These are phyloP conservation scores for Russula compacta DNA, from an alignment of 768 basidiomycete genomes.

Conservation along the genomic window DNA sequence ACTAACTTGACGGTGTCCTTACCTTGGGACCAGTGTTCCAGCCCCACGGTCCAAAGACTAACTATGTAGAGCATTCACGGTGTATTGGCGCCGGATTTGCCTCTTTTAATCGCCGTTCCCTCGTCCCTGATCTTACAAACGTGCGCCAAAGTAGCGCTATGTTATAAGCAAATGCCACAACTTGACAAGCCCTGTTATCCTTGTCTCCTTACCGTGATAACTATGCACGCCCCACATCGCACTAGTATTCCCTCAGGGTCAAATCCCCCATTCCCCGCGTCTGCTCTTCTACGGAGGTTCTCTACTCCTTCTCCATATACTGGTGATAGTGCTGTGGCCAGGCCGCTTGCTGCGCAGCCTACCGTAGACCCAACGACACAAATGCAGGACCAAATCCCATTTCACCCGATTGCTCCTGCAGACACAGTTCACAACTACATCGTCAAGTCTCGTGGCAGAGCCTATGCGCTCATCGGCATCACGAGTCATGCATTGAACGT, in stretches of 20 bases:
- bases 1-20: too few relatives aligned
- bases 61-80: too few relatives aligned
- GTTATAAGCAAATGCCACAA: not conserved
- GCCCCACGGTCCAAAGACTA: too few relatives aligned
- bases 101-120: not conserved
- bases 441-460: conserved; percentile 9
- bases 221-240: not conserved
- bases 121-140: not conserved
- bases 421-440: not conserved
- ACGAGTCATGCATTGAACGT: not conserved
- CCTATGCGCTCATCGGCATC: conserved; percentile 6
- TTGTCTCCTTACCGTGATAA: not conserved
- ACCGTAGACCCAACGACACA: not conserved
- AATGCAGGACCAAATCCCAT: not conserved
- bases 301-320: conserved; percentile 6
- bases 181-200: not conserved
- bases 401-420: not conserved
- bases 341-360: not conserved
- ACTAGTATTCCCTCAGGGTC: not conserved
- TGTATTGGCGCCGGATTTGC: too few relatives aligned
- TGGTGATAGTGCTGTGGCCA: not conserved
- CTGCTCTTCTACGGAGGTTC: not conserved
- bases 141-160: not conserved
- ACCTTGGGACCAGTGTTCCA: too few relatives aligned
- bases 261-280: not conserved